Conservation (phyloP, 805 yeast species). For the Yamadazyma akitaensis region DNA sequence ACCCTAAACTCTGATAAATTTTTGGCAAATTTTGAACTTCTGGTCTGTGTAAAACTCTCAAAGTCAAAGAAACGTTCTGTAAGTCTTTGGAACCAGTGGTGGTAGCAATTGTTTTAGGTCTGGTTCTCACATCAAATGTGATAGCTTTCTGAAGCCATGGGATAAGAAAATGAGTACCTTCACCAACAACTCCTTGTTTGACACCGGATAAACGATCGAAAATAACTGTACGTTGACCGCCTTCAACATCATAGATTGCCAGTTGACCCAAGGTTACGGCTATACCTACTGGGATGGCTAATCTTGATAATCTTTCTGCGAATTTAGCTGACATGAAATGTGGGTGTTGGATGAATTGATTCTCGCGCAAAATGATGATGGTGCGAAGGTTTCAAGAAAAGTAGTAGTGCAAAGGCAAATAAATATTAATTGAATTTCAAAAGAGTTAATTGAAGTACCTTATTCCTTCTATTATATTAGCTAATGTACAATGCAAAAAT, state of each 20-base stretch:
- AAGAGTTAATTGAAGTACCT: neutral
- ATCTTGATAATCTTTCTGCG: conserved; percentile 34
- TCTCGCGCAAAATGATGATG: neutral
- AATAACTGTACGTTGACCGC: conserved; percentile 93
- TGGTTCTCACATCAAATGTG: conserved; percentile 89
- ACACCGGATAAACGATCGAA: conserved; percentile 92
- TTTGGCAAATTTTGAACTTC: conserved; percentile 77
- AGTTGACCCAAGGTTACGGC: conserved; percentile 71
- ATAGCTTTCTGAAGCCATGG: conserved; percentile 97
- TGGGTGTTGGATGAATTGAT: neutral
- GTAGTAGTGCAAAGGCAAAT: neutral
- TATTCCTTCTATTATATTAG: neutral
- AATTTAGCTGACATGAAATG: conserved; percentile 32
- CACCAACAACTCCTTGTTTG: conserved; percentile 83
- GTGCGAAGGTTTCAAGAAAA: neutral
- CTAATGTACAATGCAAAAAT: conserved; percentile 6
- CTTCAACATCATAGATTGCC: conserved; percentile 90
- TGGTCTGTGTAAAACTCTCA: conserved; percentile 92
- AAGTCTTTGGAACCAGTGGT: conserved; percentile 96
- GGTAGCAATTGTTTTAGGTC: conserved; percentile 88
- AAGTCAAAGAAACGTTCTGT: conserved; percentile 90
- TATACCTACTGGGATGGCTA: conserved; percentile 71
- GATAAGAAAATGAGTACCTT: conserved; percentile 91
- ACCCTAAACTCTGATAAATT: conserved; percentile 87
- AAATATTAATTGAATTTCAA: no score